These are phyloP conservation scores for Williopsis jadinii DNA, from an alignment of 1,139 yeast genomes.

Conservation along the genomic window DNA sequence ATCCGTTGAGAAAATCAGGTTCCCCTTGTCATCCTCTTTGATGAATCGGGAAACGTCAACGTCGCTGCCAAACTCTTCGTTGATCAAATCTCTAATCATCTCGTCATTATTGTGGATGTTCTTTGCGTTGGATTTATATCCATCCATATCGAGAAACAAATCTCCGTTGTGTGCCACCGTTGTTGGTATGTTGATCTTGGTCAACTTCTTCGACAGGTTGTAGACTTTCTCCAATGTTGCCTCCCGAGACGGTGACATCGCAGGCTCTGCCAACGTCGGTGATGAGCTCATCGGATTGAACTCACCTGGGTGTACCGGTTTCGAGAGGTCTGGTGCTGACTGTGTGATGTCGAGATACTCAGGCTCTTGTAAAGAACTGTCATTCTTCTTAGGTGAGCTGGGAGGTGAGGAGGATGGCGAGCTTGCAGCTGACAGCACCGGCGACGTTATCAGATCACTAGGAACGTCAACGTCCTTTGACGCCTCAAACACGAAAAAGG, in stretches of 20 bases:
- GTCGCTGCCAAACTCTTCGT: constrained; percentile 60
- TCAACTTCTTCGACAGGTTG: constrained; percentile 59
- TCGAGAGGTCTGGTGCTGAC: constrained; percentile 14
- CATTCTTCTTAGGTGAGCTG: constrained; percentile 19
- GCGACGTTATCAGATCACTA: constrained; percentile 77
- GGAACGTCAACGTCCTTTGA: constrained; percentile 56
- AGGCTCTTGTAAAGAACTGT: constrained; percentile 38
- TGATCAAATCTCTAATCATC: constrained; percentile 61
- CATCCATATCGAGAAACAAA: constrained; percentile 88
- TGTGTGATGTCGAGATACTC: constrained; percentile 42
- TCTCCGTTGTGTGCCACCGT: constrained; percentile 88
- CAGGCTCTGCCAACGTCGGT: too few species aligned
- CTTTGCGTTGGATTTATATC: constrained; percentile 82
- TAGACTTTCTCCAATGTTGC: constrained; percentile 59
- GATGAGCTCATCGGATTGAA: too few species aligned
- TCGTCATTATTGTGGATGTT: constrained; percentile 66
- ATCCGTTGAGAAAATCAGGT: constrained; percentile 48
- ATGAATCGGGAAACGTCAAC: constrained; percentile 42
- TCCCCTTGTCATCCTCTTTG: constrained; percentile 64
- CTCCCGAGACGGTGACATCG: constrained; percentile 19
- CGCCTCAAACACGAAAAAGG: constrained; percentile 93
- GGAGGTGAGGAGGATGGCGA: constrained; percentile 57
- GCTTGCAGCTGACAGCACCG: constrained; percentile 75
- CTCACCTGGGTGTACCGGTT: neutral
- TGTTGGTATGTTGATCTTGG: constrained; percentile 75